Conservation (phyloP, 352 stramenopile genomes). For the Thalassiosira pacifica region DNA sequence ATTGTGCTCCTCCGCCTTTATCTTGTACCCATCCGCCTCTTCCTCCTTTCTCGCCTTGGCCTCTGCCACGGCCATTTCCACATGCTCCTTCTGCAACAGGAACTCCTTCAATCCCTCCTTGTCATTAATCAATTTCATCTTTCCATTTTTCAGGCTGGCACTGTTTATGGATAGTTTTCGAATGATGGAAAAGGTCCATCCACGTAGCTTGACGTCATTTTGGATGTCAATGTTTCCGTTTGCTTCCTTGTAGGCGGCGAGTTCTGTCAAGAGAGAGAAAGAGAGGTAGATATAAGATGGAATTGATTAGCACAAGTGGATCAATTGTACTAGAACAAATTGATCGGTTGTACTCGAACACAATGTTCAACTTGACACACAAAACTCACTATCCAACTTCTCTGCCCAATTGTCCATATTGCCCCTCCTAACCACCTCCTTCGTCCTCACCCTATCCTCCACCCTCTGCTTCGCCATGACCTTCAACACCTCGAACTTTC, state of each 20-base stretch:
- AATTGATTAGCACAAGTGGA: neutral
- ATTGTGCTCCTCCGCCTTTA: slow-evolving; percentile 1
- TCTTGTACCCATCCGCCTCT: neutral
- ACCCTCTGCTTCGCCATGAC: neutral
- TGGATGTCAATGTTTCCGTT: neutral
- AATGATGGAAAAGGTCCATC: slow-evolving; percentile 16
- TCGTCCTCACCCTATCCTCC: neutral
- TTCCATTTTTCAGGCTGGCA: neutral
- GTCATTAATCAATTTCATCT: slow-evolving; percentile 17
- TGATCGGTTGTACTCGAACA: too few species aligned
- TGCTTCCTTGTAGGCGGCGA: slow-evolving; percentile 6
- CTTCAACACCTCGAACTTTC: slow-evolving; percentile 8
- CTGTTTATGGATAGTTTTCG: slow-evolving; percentile 22
- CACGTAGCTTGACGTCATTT: slow-evolving; percentile 24
- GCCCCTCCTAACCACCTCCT: neutral
- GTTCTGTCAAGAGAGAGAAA: slow-evolving; percentile 2
- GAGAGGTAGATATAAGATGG: neutral
- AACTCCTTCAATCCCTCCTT: slow-evolving; percentile 22
- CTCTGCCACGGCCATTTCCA: neutral
- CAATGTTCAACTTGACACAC: neutral
- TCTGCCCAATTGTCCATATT: slow-evolving; percentile 10
- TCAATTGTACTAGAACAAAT: neutral
- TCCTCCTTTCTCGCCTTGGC: slow-evolving; percentile 5
- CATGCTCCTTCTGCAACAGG: slow-evolving; percentile 19
- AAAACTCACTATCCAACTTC: slow-evolving; percentile 32